Conservation (phyloP, 495 filamentous ascomycete genomes). For the Astrocystis sublimbata region DNA sequence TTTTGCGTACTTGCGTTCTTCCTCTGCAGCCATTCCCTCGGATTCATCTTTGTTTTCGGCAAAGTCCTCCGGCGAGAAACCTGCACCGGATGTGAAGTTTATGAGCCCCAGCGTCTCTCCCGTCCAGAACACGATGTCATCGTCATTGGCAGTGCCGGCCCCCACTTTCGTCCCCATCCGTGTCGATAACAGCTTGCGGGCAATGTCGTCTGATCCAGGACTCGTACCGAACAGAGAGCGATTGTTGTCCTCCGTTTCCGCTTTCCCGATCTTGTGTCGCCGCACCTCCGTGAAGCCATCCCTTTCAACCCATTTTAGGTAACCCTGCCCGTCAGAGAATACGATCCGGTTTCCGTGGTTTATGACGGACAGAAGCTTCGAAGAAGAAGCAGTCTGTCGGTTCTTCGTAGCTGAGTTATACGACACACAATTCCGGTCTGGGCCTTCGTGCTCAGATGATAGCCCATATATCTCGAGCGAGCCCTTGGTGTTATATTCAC, state of each 20-base stretch:
- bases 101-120: conserved; percentile 76
- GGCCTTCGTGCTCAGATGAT: conserved; percentile 25
- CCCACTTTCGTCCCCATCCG: conserved; percentile 41
- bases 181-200: conserved; percentile 69
- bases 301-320: conserved; percentile 88
- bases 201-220: conserved; percentile 62
- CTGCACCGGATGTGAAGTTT: conserved; percentile 56
- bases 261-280: conserved; percentile 66
- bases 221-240: conserved; percentile 50
- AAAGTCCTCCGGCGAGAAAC: conserved; percentile 50
- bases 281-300: conserved; percentile 82
- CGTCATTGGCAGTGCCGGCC: conserved; percentile 45
- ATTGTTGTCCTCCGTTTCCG: conserved; percentile 38
- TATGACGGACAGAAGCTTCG: conserved; percentile 80
- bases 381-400: conserved; percentile 76
- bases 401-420: conserved; percentile 61
- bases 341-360: conserved; percentile 84
- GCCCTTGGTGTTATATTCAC: conserved; percentile 93
- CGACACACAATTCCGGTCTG: conserved; percentile 29
- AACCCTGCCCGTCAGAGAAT: conserved; percentile 80
- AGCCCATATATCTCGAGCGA: conserved; percentile 86
- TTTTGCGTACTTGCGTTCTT: conserved; percentile 59
- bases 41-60: conserved; percentile 42
- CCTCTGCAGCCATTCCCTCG: conserved; percentile 41
- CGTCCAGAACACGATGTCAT: conserved; percentile 78